Evolutionary conservation across 2,329 filamentous ascomycete genomes (phyloP).

Genomic region (Pyrenophora seminiperda): DNA sequence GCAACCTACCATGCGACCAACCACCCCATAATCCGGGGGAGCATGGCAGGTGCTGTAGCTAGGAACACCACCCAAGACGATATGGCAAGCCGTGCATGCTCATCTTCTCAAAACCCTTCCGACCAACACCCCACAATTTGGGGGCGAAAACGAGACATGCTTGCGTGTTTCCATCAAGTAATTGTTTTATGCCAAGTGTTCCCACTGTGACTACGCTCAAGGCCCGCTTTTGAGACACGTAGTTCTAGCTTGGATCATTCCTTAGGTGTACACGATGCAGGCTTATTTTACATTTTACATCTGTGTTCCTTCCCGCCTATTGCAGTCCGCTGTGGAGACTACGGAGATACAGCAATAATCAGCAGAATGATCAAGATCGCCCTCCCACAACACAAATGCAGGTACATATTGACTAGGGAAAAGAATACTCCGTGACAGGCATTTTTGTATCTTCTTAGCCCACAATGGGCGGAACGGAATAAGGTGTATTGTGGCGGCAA

Average conservation of each 20-base stretch:
- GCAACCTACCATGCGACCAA: conserved; percentile 7
- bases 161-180: not conserved
- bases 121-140: conserved; percentile 6
- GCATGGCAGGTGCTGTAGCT: conserved; percentile 3
- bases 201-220: not conserved
- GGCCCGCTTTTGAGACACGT: not conserved
- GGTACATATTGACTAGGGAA: not conserved
- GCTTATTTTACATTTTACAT: not conserved
- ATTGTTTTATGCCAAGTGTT: not conserved
- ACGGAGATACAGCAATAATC: not conserved
- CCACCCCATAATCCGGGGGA: not conserved
- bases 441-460: not conserved
- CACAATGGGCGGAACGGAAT: not conserved
- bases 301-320: conserved; percentile 2
- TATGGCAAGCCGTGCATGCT: not conserved
- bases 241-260: not conserved
- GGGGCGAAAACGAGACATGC: not conserved
- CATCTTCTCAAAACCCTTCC: conserved; percentile 7
- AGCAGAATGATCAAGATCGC: not conserved
- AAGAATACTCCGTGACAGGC: not conserved
- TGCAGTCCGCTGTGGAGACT: not conserved
- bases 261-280: not conserved
- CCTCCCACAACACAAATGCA: not conserved
- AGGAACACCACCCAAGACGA: conserved; percentile 1
- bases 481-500: not conserved